Base-by-base conservation (phyloP, 495 filamentous ascomycete species). In the Neurospora cerealis region DNA sequence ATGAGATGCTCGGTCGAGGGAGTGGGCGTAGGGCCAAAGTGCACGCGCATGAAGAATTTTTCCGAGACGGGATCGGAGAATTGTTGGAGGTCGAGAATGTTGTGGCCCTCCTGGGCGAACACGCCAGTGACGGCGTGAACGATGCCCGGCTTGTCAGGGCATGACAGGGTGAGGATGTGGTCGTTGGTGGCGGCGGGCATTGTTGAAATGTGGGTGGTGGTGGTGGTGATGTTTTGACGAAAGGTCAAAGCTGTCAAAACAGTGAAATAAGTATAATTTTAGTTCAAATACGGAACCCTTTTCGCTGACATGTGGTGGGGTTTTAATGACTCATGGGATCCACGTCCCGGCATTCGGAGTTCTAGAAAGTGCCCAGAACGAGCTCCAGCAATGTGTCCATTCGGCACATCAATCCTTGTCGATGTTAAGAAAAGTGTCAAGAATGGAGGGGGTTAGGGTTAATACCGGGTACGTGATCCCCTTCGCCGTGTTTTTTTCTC, bases 1-100 rank as follows among this genome's bases (percentile, higher is more conserved):
- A 83, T 82, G 62, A 89, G 81, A 70, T 85, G 82, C 5, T 82
- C 79, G 9, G 80, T 81, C 73, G 81, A 81, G 40, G 79, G 79
- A 3, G 79, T 78, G 8, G 76, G 75, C 46, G 78, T 85, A 39
- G 87, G 85, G 11, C 86, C 87, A 74, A 93, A 93, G 78, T 91
- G 91, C 74, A 92, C 88, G 78, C 91, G 86, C 91, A 93, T 92
- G 83, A 93, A 93, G 85, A 93, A 93, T 42, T 86, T 89, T 78
- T 89, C 78, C 8, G 87, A 89, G 69, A 82, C 85, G 46, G 87
- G 86, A 78, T 93, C 91, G 13, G 89, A 89, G 83, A 90, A 93
- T 80, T 93, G 91, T 78, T 90, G 90, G 69, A 91, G 87, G 80
- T 93, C 90, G 72, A 92, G 80, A 79, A 93, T 92, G 81, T 91